Evolutionary conservation across 2,329 filamentous ascomycete species (phyloP), one percentile per base, ranked within the genome.

Genomic region (Colletotrichum liaoningense): DNA sequence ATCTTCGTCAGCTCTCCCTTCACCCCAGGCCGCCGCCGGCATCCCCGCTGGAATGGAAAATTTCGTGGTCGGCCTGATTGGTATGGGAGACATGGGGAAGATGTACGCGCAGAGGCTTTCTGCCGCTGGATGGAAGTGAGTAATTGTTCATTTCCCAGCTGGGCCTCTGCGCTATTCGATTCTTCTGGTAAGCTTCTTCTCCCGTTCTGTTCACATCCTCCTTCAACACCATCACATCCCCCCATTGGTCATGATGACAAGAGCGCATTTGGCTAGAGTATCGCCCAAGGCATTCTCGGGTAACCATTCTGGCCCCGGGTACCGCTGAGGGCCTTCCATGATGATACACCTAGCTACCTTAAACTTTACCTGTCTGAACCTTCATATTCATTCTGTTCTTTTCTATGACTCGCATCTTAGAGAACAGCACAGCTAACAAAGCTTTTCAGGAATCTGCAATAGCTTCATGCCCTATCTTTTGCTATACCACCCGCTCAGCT

Each of bases 181-280:
- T 58, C 42, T 63, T 75, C 79, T 82, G 81, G 85, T 86, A 83
- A 84, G 85, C 81, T 55, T 22, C 19, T n/a, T 63, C 66, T 30
- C 30, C 62, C 67, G 30, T 30, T 64, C 57, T 74, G 62, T 52
- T 70, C 74, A 67, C 38, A 71, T 62, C 60, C 57, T 68, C 24
- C 58, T 16, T 33, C 66, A 12, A 35, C 33, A 64, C 67, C 62
- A 28, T 22, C 42, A 28, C 57, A 33, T 55, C 64, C 62, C 66
- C 54, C 63, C 56, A 70, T 68, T 73, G 79, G 84, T 76, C 82
- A 95, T 97, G 96, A 98, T 98, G 96, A 98, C 96, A 95, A 96
- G 96, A 98, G 96, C 95, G 96, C 96, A 98, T 98, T 98, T 98
- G 96, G 96, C 96, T 98, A 95, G 96, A 98, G 96, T 89, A 97